These are phyloP conservation scores for Hysterangium stoloniferum DNA, from an alignment of 768 basidiomycete genomes.

Conservation along the genomic window DNA sequence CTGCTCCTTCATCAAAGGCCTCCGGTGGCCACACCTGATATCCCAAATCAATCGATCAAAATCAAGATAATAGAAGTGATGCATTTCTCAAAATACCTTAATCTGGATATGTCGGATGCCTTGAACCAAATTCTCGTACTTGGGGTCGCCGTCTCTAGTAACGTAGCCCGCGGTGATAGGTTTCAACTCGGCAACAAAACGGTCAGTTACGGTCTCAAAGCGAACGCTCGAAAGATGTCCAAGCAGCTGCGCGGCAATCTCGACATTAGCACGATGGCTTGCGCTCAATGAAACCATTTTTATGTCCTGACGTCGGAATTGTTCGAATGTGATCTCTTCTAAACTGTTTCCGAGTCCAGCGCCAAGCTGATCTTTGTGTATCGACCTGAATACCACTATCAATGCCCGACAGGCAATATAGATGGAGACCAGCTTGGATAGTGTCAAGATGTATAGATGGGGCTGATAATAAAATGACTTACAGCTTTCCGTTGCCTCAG, in stretches of 20 bases:
- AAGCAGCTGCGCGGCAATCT: conserved; percentile 76
- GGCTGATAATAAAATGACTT: conserved; percentile 11
- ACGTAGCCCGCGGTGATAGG: conserved; percentile 71
- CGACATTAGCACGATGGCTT: conserved; percentile 75
- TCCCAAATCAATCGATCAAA: background rate
- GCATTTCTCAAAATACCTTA: conserved; percentile 41
- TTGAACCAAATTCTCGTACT: conserved; percentile 77
- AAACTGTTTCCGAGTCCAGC: conserved; percentile 70
- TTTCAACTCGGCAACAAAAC: conserved; percentile 72
- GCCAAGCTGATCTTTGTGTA: conserved; percentile 70
- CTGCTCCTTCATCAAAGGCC: conserved; percentile 87
- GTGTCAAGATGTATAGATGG: background rate
- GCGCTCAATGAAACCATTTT: conserved; percentile 57
- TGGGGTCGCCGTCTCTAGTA: conserved; percentile 71
- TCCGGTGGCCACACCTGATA: conserved; percentile 88
- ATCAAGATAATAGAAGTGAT: conserved; percentile 5
- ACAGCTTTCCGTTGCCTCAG: conserved; percentile 61
- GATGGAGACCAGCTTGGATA: conserved; percentile 55
- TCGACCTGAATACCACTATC: conserved; percentile 62
- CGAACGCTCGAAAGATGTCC: conserved; percentile 76
- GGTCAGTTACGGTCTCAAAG: conserved; percentile 92
- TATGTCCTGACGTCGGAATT: conserved; percentile 64
- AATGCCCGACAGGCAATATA: conserved; percentile 89
- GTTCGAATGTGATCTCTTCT: conserved; percentile 86
- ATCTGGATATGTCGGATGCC: conserved; percentile 78